A percentile compares a stretch with the other conserved stretches of the same genome.
phyloP scores from a whole-genome alignment of 495 filamentous ascomycete genomes.

The Aspergillus avenaceus region DNA sequence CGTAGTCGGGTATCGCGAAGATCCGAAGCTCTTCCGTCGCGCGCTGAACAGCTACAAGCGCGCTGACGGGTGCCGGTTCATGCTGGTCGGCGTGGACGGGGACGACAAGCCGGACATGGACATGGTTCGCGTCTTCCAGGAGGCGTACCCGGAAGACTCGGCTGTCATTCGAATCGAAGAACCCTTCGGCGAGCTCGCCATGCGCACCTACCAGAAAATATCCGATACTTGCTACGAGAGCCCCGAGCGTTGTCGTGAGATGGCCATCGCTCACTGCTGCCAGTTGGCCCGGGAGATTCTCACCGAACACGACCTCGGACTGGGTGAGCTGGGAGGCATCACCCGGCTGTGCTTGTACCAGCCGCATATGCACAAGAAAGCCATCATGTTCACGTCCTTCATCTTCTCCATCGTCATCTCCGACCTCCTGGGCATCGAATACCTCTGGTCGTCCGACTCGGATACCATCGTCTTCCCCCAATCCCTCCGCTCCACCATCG shows the following conservation, averaged over 20 bases:
- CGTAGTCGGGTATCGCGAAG: slow-evolving; percentile 32
- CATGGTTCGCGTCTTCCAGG: slow-evolving; percentile 28
- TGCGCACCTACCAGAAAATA: slow-evolving; percentile 23
- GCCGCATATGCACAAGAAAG: slow-evolving; percentile 31
- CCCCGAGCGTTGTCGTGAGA: slow-evolving; percentile 14
- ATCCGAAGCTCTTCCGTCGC: slow-evolving; percentile 24
- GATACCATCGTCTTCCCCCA: slow-evolving; percentile 26
- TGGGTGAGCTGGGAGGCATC: slow-evolving; percentile 12
- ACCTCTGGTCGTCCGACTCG: slow-evolving; percentile 31
- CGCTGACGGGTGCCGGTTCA: slow-evolving; percentile 21
- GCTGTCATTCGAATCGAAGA: slow-evolving; percentile 26
- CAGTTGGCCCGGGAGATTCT: slow-evolving; percentile 21
- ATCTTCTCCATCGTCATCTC: slow-evolving; percentile 28
- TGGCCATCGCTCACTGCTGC: slow-evolving; percentile 24
- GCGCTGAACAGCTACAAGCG: slow-evolving; percentile 28
- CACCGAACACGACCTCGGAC: slow-evolving; percentile 14
- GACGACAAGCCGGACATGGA: slow-evolving; percentile 26
- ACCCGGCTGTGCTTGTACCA: slow-evolving; percentile 26
- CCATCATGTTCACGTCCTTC: slow-evolving; percentile 33
- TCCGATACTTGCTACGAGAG: slow-evolving; percentile 9
- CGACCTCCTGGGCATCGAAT: slow-evolving; percentile 27
- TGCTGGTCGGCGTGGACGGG: slow-evolving; percentile 29
- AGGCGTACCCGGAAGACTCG: slow-evolving; percentile 22
- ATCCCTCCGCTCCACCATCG: slow-evolving; percentile 24
- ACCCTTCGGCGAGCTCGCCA: slow-evolving; percentile 26